Percentiles rank a stretch among this genome's conserved stretches.
phyloP scores from a whole-genome alignment of 78 protist genomes.

The Tieghemostelium lacteum region DNA sequence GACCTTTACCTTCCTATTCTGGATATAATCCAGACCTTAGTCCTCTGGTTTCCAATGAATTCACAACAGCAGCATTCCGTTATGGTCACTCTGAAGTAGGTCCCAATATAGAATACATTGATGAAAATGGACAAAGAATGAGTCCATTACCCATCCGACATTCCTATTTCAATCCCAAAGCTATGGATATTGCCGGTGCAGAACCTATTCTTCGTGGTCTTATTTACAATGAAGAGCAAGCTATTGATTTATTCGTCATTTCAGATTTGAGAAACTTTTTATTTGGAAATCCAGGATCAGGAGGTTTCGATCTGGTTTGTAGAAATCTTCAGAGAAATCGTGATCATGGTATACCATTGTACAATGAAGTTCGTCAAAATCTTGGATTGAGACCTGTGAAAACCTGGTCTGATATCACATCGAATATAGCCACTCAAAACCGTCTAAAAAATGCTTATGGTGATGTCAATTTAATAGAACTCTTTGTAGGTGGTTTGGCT shows the following conservation, averaged over 20 bases:
- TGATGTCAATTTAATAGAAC: conserved; percentile 20
- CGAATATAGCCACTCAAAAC: background rate
- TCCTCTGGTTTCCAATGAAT: conserved; percentile 56
- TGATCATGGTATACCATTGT: conserved; percentile 77
- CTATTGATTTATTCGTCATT: conserved; percentile 52
- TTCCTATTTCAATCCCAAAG: conserved; percentile 72
- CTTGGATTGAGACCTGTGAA: conserved; percentile 50
- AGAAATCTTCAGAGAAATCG: conserved; percentile 67
- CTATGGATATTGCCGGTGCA: conserved; percentile 16
- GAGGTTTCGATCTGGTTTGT: conserved; percentile 75
- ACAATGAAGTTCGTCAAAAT: conserved; percentile 41
- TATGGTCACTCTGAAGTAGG: conserved; percentile 83
- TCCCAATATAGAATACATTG: conserved; percentile 29
- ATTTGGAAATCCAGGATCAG: conserved; percentile 75
- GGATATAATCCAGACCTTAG: conserved; percentile 53
- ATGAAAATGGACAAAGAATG: conserved; percentile 5
- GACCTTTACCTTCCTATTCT: conserved; percentile 27
- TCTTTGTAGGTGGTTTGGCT: conserved; percentile 71
- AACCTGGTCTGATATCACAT: conserved; percentile 51
- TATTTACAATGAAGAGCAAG: conserved; percentile 3
- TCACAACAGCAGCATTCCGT: conserved; percentile 71
- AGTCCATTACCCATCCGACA: conserved; percentile 25
- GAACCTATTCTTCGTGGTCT: conserved; percentile 69
- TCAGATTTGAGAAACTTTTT: conserved; percentile 70
- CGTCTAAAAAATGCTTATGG: conserved; percentile 36